Conservation (phyloP, 306 rosid species). For the Psophocarpus tetragonolobus region DNA sequence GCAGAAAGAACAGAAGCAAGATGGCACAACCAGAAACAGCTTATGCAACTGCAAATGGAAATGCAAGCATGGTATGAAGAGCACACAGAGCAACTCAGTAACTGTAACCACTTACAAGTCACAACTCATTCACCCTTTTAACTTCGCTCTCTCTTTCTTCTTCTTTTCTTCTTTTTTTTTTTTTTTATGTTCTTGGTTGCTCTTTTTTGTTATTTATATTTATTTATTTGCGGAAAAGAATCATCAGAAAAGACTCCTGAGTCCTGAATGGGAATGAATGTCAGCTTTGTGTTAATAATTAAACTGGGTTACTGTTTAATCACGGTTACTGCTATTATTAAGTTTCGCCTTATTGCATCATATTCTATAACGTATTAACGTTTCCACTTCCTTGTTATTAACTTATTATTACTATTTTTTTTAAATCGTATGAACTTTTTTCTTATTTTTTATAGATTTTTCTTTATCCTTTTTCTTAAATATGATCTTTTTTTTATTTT, state of each 20-base stretch:
- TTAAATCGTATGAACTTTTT: background rate
- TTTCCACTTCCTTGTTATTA: background rate
- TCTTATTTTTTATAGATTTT: too few species aligned
- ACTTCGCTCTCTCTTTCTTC: background rate
- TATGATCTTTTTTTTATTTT: background rate
- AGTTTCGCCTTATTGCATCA: background rate
- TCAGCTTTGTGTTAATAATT: background rate
- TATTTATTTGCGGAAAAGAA: constrained; percentile 3
- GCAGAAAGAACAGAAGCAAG: constrained; percentile 6
- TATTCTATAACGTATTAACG: background rate
- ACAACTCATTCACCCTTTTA: constrained; percentile 13
- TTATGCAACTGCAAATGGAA: background rate
- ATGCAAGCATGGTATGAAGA: background rate
- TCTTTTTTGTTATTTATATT: background rate
- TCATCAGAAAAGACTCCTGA: constrained; percentile 17
- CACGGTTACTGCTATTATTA: background rate
- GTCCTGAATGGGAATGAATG: background rate
- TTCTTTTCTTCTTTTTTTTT: background rate
- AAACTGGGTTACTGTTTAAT: background rate
- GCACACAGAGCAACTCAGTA: background rate
- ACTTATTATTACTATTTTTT: too few species aligned
- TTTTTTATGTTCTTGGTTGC: background rate
- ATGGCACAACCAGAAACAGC: constrained; percentile 40
- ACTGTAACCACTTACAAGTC: constrained; percentile 10
- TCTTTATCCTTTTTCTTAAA: background rate